Conservation (phyloP, 148 eudicot species). For the Cornus florida region DNA sequence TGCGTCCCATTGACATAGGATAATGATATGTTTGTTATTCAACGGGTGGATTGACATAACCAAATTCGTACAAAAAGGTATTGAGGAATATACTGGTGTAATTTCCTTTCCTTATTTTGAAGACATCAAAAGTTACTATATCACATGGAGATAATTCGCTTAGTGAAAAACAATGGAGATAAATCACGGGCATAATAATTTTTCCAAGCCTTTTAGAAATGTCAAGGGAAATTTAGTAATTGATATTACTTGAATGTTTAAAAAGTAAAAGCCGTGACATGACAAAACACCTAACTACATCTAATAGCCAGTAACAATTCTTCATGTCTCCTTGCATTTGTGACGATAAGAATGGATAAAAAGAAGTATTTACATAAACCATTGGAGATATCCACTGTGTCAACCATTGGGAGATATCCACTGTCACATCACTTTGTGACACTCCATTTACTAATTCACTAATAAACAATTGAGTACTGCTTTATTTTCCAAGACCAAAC, state of each 20-base stretch:
- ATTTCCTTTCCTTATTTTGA: no score
- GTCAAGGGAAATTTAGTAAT: not conserved
- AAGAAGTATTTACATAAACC: not conserved
- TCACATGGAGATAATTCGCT: no score
- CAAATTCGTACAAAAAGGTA: no score
- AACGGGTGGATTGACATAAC: no score
- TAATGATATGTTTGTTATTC: no score
- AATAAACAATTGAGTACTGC: not conserved
- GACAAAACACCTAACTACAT: not conserved
- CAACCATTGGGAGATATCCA: not conserved
- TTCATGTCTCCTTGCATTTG: not conserved
- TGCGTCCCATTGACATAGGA: no score
- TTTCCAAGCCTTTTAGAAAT: not conserved
- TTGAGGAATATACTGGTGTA: no score
- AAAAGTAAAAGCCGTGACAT: not conserved
- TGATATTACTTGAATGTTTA: not conserved
- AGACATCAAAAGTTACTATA: no score
- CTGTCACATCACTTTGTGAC: not conserved
- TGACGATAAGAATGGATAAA: not conserved
- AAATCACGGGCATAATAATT: not conserved
- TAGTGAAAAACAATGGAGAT: no score
- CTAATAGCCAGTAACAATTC: not conserved
- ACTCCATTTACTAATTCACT: not conserved
- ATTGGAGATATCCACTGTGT: not conserved
- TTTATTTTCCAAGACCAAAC: slow-evolving; percentile 27